Base-by-base conservation (phyloP, 176 grass and related monocot species). In the Triticum timopheevii region DNA sequence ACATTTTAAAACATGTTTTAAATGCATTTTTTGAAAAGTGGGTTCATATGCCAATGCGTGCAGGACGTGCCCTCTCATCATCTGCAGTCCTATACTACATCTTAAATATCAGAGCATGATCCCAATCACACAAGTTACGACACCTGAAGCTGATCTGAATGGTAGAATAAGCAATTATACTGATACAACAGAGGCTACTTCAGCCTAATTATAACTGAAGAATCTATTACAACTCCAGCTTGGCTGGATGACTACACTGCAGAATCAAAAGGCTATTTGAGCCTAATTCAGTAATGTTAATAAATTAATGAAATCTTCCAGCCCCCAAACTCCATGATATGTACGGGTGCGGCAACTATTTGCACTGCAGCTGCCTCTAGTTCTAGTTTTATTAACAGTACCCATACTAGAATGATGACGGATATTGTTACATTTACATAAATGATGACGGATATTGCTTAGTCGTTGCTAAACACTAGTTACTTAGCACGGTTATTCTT, bases 311-410 rank as follows among this genome's bases (percentile, higher is more conserved):
- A 75, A 75, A 75, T 75, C 42, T 28, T 73, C 71, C 39, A 33
- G 22, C 2, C 20, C 42, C 40, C 13, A 27, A 56, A 69, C 31
- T 56, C 12, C 64, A 50, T 58, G 71, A 40, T 78, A 52, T 42
- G 23, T 78, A 52, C 33, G 23, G 24, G 34, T 44, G 25, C 30
- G 77, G 39, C 78, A 22, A 47, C 78, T 86, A 79, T 56, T 92
- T 92, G 79, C 92, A 92, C 33, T 85, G 92, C 87, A 92, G 83
- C 54, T 93, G 91, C 87, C 86, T 90, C 76, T 98, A 12, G 40
- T 44, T 44, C 40, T 44, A 44, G 40, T 44, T 25, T 25, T 25
- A 25, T 25, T 25, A 25, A 25, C 25, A 25, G 25, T 25, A 25
- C 25, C 25, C 25, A 25, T 25, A 25, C 25, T 25, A 25, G 25